phyloP scores from a whole-genome alignment of 768 basidiomycete genomes.

The Rhodotorula graminis region DNA sequence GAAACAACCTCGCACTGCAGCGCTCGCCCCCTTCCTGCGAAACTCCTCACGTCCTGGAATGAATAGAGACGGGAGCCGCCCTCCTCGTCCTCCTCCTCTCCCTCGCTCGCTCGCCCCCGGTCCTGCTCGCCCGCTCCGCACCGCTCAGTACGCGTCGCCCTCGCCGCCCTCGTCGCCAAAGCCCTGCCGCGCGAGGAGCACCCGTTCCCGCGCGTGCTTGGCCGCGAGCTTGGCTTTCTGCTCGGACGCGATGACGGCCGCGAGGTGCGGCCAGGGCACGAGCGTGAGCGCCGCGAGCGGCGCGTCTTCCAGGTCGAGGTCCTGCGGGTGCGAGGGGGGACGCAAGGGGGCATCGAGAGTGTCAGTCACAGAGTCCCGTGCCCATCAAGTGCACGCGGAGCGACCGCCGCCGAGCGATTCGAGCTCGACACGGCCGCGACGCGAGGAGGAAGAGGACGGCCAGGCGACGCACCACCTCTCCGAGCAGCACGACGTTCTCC shows the following conservation, averaged over 20 bases:
- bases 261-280: conserved; percentile 68
- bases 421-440: too few relatives aligned
- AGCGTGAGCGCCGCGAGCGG: conserved; percentile 66
- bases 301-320: conserved; percentile 86
- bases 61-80: conserved; percentile 1
- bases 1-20: not conserved
- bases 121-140: not conserved
- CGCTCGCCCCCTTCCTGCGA: not conserved
- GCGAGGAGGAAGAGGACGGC: not conserved
- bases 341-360: too few relatives aligned
- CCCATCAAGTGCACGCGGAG: too few relatives aligned
- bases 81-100: not conserved
- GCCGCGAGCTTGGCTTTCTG: conserved; percentile 48
- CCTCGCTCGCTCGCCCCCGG: not conserved
- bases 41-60: not conserved
- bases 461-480: conserved; percentile 75
- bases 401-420: too few relatives aligned
- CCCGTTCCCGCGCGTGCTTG: conserved; percentile 58
- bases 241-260: conserved; percentile 71
- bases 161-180: conserved; percentile 94
- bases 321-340: conserved; percentile 57
- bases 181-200: conserved; percentile 76
- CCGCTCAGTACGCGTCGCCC: conserved; percentile 78
- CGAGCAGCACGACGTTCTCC: conserved; percentile 94
- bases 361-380: too few relatives aligned